Evolutionary conservation across 2,329 filamentous ascomycete genomes (phyloP).

Genomic region (Drechslerella coelobrocha): DNA sequence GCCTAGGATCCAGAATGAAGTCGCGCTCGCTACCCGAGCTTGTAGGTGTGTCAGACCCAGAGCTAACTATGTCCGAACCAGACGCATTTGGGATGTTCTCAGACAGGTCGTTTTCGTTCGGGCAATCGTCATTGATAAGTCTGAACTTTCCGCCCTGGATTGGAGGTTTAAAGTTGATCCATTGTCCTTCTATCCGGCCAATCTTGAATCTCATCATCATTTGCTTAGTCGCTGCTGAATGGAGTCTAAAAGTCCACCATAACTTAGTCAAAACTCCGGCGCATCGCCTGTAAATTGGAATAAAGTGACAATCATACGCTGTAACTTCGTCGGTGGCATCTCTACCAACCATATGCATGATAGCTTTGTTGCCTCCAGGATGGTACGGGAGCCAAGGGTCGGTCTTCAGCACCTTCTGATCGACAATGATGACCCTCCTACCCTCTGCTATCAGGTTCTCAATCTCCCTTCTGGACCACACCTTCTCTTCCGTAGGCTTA

Average conservation of each 20-base stretch:
- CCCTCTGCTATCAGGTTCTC: conserved; percentile 85
- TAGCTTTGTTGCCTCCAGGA: conserved; percentile 88
- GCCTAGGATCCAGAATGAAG: conserved; percentile 53
- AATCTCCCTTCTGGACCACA: conserved; percentile 70
- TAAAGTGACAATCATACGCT: conserved; percentile 67
- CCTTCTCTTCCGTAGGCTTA: conserved; percentile 59
- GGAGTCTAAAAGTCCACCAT: conserved; percentile 67
- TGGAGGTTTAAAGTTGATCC: conserved; percentile 87
- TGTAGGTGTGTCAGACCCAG: conserved; percentile 50
- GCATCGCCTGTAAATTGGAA: conserved; percentile 7
- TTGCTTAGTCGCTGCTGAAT: conserved; percentile 76
- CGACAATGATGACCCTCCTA: conserved; percentile 77
- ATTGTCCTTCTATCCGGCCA: conserved; percentile 78
- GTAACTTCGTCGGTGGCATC: conserved; percentile 95
- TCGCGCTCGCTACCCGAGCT: conserved; percentile 54
- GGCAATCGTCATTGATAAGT: conserved; percentile 31
- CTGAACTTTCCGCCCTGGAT: conserved; percentile 69
- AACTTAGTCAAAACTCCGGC: conserved; percentile 20
- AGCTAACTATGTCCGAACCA: conserved; percentile 35
- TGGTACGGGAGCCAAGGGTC: conserved; percentile 90
- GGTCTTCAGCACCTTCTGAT: conserved; percentile 81
- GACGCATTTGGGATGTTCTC: conserved; percentile 8
- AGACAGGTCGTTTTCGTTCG: conserved; percentile 22
- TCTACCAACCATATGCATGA: conserved; percentile 89
- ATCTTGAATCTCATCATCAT: conserved; percentile 84